phyloP scores from a whole-genome alignment of 495 filamentous ascomycete genomes.

The Hypoxylon perforatum region DNA sequence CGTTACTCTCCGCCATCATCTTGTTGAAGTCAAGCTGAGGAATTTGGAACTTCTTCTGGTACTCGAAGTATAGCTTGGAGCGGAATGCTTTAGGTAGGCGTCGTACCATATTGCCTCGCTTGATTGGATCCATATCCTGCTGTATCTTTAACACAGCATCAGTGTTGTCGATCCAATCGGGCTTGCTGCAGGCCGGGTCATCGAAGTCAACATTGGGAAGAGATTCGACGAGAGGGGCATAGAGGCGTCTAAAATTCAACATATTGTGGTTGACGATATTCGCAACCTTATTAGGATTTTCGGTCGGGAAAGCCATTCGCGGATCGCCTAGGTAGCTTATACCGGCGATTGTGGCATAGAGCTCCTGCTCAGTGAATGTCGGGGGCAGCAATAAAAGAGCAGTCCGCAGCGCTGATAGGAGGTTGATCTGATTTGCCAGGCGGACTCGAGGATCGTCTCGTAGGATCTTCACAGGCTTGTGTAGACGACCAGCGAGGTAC shows the following conservation, averaged over 20 bases:
- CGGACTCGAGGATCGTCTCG: constrained; percentile 91
- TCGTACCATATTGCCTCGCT: constrained; percentile 94
- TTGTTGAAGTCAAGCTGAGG: constrained; percentile 83
- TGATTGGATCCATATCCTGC: constrained; percentile 92
- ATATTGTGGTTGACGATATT: constrained; percentile 96
- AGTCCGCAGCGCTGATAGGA: constrained; percentile 89
- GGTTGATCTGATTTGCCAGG: constrained; percentile 93
- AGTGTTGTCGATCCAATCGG: constrained; percentile 74
- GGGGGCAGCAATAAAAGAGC: constrained; percentile 87
- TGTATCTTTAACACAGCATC: constrained; percentile 64
- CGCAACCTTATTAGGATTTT: constrained; percentile 90
- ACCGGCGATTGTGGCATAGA: constrained; percentile 89
- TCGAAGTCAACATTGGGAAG: constrained; percentile 88
- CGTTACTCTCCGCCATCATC: constrained; percentile 80
- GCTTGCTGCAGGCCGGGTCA: constrained; percentile 70
- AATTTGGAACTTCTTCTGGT: constrained; percentile 88
- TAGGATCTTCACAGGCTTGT: constrained; percentile 98
- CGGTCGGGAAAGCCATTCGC: constrained; percentile 86
- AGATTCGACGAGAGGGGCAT: constrained; percentile 86
- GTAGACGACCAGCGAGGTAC: constrained; percentile 92
- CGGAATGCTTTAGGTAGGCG: constrained; percentile 89
- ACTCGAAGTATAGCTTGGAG: constrained; percentile 89
- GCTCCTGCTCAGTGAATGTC: constrained; percentile 83
- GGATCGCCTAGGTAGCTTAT: constrained; percentile 96
- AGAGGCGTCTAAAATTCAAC: constrained; percentile 88